Conservation (phyloP, 805 yeast genomes). For the Metschnikowia borealis region DNA sequence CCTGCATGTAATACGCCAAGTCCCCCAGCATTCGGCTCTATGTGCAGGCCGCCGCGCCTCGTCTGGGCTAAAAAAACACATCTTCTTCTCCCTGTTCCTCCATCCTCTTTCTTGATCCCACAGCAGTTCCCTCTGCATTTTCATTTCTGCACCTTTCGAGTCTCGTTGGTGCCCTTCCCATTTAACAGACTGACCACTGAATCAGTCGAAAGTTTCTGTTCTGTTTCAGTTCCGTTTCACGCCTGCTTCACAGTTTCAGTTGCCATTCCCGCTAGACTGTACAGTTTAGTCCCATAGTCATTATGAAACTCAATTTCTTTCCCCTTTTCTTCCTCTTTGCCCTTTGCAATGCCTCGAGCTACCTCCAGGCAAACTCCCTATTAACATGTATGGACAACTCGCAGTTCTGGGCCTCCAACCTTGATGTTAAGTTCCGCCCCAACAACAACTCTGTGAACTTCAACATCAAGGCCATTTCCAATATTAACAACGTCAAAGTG, state of each 20-base stretch:
- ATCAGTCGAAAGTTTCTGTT: too few relatives aligned
- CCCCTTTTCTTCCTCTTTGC: slow-evolving; percentile 1
- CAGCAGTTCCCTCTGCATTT: too few relatives aligned
- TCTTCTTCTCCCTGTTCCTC: not conserved
- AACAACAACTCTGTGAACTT: slow-evolving; percentile 57
- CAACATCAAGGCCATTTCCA: slow-evolving; percentile 73
- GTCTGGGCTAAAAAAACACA: not conserved
- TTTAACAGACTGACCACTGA: too few relatives aligned
- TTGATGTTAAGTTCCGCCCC: slow-evolving; percentile 73
- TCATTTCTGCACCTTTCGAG: too few relatives aligned
- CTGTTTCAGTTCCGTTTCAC: not conserved
- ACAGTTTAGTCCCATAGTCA: not conserved
- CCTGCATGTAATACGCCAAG: not conserved
- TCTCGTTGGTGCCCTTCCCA: too few relatives aligned
- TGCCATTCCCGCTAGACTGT: too few relatives aligned
- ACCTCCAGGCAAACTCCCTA: slow-evolving; percentile 59
- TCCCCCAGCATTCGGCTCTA: not conserved
- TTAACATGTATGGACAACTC: slow-evolving; percentile 92
- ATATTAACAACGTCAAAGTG: slow-evolving; percentile 63
- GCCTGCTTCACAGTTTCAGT: not conserved
- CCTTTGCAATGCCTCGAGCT: slow-evolving; percentile 19
- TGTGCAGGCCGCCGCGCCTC: slow-evolving; percentile 3
- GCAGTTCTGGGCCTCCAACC: slow-evolving; percentile 76
- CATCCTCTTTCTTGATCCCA: not conserved
- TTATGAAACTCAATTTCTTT: not conserved